A percentile compares a stretch with the other conserved stretches of the same genome.
Evolutionary conservation across 257 asterid genomes (phyloP).

Genomic region (Solanum commersonii): DNA sequence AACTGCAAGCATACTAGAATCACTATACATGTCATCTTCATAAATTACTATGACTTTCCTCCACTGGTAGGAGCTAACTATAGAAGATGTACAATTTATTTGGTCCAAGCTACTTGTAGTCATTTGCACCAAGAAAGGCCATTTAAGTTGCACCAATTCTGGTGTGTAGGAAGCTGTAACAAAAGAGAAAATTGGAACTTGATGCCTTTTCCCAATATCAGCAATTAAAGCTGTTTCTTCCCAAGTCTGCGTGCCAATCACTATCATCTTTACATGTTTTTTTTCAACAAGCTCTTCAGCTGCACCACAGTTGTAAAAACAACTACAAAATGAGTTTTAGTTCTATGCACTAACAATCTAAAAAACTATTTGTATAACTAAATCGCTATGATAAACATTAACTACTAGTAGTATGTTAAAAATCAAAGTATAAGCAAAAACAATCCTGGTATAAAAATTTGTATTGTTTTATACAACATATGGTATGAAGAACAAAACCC

Average conservation of each 20-base stretch:
- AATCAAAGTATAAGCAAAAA: not conserved
- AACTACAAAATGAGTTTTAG: not conserved
- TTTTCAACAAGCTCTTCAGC: slow-evolving; percentile 23
- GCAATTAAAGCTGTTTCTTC: slow-evolving; percentile 38
- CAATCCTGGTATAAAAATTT: not conserved
- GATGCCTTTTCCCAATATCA: slow-evolving; percentile 17
- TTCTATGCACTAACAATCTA: not conserved
- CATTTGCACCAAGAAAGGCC: slow-evolving; percentile 40
- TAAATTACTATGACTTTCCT: slow-evolving; percentile 22
- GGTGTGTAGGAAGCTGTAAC: slow-evolving; percentile 11
- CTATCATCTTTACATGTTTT: slow-evolving; percentile 16
- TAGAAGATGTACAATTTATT: slow-evolving; percentile 8
- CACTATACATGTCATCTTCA: slow-evolving; percentile 18
- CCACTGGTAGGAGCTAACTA: slow-evolving; percentile 26
- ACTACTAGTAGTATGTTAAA: not conserved
- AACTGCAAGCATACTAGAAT: slow-evolving; percentile 17
- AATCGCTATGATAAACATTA: not conserved
- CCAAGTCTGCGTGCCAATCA: slow-evolving; percentile 23
- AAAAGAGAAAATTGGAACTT: slow-evolving; percentile 32
- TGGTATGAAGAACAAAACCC: not conserved
- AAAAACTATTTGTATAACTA: not conserved
- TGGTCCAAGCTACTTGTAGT: slow-evolving; percentile 12
- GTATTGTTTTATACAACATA: not conserved
- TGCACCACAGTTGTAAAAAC: not conserved
- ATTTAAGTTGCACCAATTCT: slow-evolving; percentile 6